These are phyloP conservation scores for Xylariales sp. DNA, from an alignment of 2,329 filamentous ascomycete genomes.

Conservation along the genomic window DNA sequence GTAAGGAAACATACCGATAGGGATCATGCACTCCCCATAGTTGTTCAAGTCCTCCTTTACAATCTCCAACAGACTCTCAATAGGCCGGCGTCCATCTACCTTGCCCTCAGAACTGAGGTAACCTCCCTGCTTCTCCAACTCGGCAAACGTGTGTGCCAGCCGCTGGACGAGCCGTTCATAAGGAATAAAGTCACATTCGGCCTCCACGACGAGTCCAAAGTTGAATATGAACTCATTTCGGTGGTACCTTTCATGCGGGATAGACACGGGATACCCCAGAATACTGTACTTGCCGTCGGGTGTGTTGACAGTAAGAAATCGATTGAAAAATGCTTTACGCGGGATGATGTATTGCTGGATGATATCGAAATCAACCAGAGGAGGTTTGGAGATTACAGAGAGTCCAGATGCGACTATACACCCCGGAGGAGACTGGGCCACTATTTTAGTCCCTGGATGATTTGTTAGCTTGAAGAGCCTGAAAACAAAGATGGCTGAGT, in stretches of 20 bases:
- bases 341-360: slow-evolving; percentile 93
- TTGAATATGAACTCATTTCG: slow-evolving; percentile 99
- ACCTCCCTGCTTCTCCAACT: slow-evolving; percentile 85
- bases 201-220: slow-evolving; percentile 78
- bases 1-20: slow-evolving; percentile 63
- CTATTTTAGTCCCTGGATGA: slow-evolving; percentile 52
- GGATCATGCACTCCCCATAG: slow-evolving; percentile 98
- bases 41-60: slow-evolving; percentile 87
- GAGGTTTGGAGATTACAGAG: slow-evolving; percentile 40
- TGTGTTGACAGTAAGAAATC: slow-evolving; percentile 76
- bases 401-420: slow-evolving; percentile 48
- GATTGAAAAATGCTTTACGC: slow-evolving; percentile 90
- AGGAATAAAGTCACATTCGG: slow-evolving; percentile 63
- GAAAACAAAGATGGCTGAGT: no score
- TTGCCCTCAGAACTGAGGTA: slow-evolving; percentile 58
- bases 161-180: slow-evolving; percentile 85
- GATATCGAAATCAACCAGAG: slow-evolving; percentile 79
- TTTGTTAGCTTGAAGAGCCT: no score
- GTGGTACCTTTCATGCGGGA: slow-evolving; percentile 75
- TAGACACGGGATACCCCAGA: slow-evolving; percentile 84
- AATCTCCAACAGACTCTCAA: slow-evolving; percentile 80
- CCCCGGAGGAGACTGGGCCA: slow-evolving; percentile 58
- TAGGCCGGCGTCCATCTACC: slow-evolving; percentile 57
- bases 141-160: slow-evolving; percentile 78
- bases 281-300: slow-evolving; percentile 68